Percentiles rank a stretch among this genome's conserved stretches.
phyloP scores from a whole-genome alignment of 2,329 filamentous ascomycete genomes.

The Cladosporium sp. region DNA sequence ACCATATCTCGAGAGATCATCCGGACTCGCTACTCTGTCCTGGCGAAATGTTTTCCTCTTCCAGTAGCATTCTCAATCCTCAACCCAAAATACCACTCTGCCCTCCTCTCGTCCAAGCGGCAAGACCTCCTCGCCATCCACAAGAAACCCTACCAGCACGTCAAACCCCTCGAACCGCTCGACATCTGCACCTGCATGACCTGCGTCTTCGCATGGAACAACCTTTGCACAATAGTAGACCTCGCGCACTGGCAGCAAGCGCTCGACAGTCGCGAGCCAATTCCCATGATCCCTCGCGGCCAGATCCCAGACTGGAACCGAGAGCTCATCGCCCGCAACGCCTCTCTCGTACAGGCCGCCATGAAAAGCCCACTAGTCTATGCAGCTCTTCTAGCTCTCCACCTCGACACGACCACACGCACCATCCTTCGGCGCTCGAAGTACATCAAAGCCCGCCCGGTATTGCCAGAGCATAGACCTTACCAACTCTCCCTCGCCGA shows the following conservation, averaged over 20 bases:
- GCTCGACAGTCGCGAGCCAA: conserved; percentile 53
- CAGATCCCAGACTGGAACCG: conserved; percentile 52
- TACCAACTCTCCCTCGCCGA: conserved; percentile 52
- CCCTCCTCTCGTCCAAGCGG: conserved; percentile 45
- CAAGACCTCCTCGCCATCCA: conserved; percentile 49
- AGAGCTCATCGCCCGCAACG: conserved; percentile 46
- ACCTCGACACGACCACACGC: conserved; percentile 49
- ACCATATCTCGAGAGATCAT: conserved; percentile 49
- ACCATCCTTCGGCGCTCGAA: conserved; percentile 51
- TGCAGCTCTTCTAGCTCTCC: conserved; percentile 50
- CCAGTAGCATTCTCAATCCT: conserved; percentile 49
- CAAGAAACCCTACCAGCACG: conserved; percentile 55
- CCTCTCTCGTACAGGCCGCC: conserved; percentile 48
- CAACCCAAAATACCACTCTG: conserved; percentile 36
- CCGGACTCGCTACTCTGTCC: conserved; percentile 50
- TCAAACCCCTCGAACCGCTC: conserved; percentile 47
- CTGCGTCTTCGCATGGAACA: conserved; percentile 59
- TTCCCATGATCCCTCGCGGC: conserved; percentile 55
- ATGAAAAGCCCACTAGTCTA: conserved; percentile 53
- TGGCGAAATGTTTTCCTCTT: conserved; percentile 53
- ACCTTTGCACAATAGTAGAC: conserved; percentile 55
- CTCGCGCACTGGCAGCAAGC: conserved; percentile 58
- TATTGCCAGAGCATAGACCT: conserved; percentile 50
- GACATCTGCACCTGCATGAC: conserved; percentile 59
- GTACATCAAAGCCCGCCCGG: conserved; percentile 18